Evolutionary conservation across 1,284 basidiomycete species (phyloP).

Genomic region (Leccinum variabile): DNA sequence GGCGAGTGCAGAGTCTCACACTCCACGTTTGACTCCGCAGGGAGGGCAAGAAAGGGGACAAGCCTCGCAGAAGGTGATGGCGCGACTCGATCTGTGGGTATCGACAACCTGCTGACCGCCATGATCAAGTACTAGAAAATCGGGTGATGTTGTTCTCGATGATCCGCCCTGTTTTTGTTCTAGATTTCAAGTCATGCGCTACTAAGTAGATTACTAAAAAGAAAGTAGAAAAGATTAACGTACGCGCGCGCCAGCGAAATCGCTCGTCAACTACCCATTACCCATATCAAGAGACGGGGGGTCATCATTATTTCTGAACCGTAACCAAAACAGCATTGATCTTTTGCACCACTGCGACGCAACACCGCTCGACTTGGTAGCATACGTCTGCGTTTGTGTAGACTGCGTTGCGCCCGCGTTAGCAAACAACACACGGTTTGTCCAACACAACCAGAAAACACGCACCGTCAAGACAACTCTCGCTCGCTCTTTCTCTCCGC

Average conservation of each 20-base stretch:
- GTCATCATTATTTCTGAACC: background rate
- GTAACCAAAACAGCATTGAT: slow-evolving; percentile 34
- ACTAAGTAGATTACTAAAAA: background rate
- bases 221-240: background rate
- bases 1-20: no score
- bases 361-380: slow-evolving; percentile 41
- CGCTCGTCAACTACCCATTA: background rate
- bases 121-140: slow-evolving; percentile 75
- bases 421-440: slow-evolving; percentile 2
- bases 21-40: no score
- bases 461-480: slow-evolving; percentile 63
- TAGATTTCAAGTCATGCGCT: background rate
- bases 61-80: no score
- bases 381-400: slow-evolving; percentile 54
- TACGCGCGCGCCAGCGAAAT: background rate
- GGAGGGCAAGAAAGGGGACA: no score
- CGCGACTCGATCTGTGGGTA: slow-evolving; percentile 43
- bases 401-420: slow-evolving; percentile 36
- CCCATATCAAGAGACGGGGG: background rate
- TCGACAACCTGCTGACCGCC: slow-evolving; percentile 68
- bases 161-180: slow-evolving; percentile 1
- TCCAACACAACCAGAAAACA: background rate
- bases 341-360: slow-evolving; percentile 50
- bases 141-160: slow-evolving; percentile 45
- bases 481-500: slow-evolving; percentile 56